Base-by-base conservation (phyloP, 768 basidiomycete species). In the Leccinum disarticulatum region DNA sequence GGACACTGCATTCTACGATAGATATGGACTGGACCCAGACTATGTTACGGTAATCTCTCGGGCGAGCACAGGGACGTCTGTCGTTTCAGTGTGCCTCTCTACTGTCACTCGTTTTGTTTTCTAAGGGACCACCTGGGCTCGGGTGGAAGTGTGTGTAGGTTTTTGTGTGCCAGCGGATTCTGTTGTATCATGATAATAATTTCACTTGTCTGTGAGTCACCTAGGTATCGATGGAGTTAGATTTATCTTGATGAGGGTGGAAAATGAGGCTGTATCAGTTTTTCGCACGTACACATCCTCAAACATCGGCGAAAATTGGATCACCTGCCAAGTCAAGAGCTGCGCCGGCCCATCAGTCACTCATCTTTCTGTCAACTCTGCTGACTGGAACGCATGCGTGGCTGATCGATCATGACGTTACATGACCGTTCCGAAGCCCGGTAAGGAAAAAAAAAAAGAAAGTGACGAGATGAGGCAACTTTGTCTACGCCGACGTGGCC, bases 1-100 rank as follows among this genome's bases (percentile, higher is more conserved):
- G 59, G 61, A 61, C 58, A 57, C 64, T 54, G 59, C 58, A 43
- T 33, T 43, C 51, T 60, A 60, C n/a, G 50, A 52, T 71, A 69
- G 61, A 66, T 60, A 67, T 63, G 67, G 59, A 60, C 63, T 60
- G 54, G n/a, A 57, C 50, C 43, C 64, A 67, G 64, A 69, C 69
- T 62, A 59, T 61, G 56, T 54, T 58, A 51, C 60, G 41, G 60
- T 62, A 55, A 57, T 43, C 22, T 61, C 38, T 31, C 54, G 62
- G 50, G 52, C 43, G 25, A 54, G 33, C 8, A 54, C 55, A 56
- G 58, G 54, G 54, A 58, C 49, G 53, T 61, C 54, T 55, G 30
- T 61, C 67, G n/a, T 66, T 62, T 58, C 19, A 27, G 38, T 56
- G 31, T 49, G 9, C 25, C 46, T 33, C 46, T 31, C 31, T 47